Evolutionary conservation across 371 early-diverging fungal genomes (phyloP), one percentile per base, ranked within the genome.

Genomic region (Mortierella sp.): DNA sequence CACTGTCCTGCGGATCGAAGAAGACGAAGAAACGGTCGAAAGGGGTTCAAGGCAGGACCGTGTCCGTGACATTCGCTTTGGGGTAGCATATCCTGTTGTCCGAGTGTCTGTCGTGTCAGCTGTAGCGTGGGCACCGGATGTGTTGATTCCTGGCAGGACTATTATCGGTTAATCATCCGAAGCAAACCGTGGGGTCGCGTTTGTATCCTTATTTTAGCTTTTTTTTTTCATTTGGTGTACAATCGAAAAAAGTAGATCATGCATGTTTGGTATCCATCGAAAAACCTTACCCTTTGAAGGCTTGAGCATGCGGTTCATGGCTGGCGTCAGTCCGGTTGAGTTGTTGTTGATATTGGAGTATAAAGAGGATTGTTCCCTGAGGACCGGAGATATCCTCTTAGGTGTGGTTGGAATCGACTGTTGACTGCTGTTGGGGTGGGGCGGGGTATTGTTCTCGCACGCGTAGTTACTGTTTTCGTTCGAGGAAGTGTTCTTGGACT

Each of bases 241-340:
- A 45, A 44, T 52, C 21, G 57, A 74, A 68, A 71, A 73, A 47
- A 75, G 52, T 45, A 63, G 63, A 34, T 28, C 21, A 50, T 52
- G 57, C 60, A 52, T 11, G 34, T 42, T 21, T 24, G 11, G n/a
- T 34, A 57, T 42, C 44, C 42, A 45, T 16, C 54, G 21, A 26
- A 9, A n/a, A 16, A 26, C 26, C 60, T 28, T 77, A 77, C 77
- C 77, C 38, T 77, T 83, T 57, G 73, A 48, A 5, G 68, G 65
- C 54, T 77, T 80, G 42, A 83, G 71, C 70, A 79, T 74, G 45
- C 80, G 76, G 54, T 76, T 80, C 65, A 83, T 54, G 24, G 71
- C 57, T 21, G 83, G 83, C 7, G 83, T 83, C 68, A 83, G 65
- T 54, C 83, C 83, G 11, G 83, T 82, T 16, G 73, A 74, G 48